Conservation (phyloP, 495 filamentous ascomycete genomes). For the Aspergillus baeticus region DNA sequence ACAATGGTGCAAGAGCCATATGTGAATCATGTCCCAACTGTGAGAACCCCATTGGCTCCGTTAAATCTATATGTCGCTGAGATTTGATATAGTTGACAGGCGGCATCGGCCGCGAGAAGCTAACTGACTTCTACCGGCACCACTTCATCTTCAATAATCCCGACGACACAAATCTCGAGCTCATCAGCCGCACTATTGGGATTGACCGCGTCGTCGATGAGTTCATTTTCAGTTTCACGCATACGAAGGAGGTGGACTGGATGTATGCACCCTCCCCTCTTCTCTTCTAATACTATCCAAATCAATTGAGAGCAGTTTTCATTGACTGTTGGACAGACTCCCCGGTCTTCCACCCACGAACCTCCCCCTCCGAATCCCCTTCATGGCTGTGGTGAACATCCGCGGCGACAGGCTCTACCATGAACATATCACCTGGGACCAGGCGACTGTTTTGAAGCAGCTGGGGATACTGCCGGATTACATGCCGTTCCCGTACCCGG, state of each 20-base stretch:
- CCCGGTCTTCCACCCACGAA: slow-evolving; percentile 73
- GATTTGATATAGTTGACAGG: slow-evolving; percentile 54
- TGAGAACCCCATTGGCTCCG: slow-evolving; percentile 21
- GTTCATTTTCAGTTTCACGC: slow-evolving; percentile 59
- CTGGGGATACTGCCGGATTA: slow-evolving; percentile 67
- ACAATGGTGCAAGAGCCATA: slow-evolving; percentile 60
- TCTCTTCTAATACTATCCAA: slow-evolving; percentile 34
- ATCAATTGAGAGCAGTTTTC: slow-evolving; percentile 34
- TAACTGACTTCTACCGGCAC: slow-evolving; percentile 67
- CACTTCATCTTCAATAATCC: slow-evolving; percentile 76
- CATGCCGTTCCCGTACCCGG: slow-evolving; percentile 54
- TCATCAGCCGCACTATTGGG: slow-evolving; percentile 68
- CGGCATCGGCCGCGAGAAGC: slow-evolving; percentile 61
- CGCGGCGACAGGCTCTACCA: slow-evolving; percentile 73
- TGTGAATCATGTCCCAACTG: slow-evolving; percentile 57
- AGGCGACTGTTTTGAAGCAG: slow-evolving; percentile 72
- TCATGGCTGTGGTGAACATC: slow-evolving; percentile 73
- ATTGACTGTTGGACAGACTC: slow-evolving; percentile 29
- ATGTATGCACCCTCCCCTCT: slow-evolving; percentile 40
- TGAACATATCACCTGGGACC: slow-evolving; percentile 86
- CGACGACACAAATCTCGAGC: slow-evolving; percentile 58
- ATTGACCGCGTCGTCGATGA: slow-evolving; percentile 60
- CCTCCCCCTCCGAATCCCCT: slow-evolving; percentile 61
- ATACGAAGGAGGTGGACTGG: slow-evolving; percentile 69
- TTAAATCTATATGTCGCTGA: not conserved